These are phyloP conservation scores for Mucor sp. DNA, from an alignment of 371 early-diverging fungal species.

Conservation along the genomic window DNA sequence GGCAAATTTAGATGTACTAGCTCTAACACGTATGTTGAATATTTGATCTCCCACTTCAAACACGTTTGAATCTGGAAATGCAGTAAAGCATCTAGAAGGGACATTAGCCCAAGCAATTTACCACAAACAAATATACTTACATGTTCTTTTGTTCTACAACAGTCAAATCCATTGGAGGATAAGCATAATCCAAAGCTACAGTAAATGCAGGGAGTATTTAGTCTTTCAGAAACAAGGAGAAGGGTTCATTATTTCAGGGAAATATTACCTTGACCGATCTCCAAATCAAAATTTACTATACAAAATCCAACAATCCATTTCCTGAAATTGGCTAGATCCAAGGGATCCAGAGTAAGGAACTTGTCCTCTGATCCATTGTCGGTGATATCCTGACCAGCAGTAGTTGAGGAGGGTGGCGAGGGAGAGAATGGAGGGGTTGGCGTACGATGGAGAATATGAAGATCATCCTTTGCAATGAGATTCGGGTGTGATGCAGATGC, in stretches of 20 bases:
- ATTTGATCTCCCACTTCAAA: constrained; percentile 91
- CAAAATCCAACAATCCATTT: constrained; percentile 90
- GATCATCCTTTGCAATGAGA: constrained; percentile 18
- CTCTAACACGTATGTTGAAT: constrained; percentile 86
- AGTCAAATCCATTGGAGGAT: constrained; percentile 81
- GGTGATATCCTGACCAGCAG: constrained; percentile 36
- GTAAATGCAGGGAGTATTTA: background rate
- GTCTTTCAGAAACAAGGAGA: background rate
- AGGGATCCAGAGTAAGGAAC: constrained; percentile 37
- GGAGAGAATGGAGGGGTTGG: constrained; percentile 10
- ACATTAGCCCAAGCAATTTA: background rate
- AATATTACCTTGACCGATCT: constrained; percentile 79
- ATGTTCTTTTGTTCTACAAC: constrained; percentile 81
- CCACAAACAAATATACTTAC: constrained; percentile 34
- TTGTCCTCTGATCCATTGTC: constrained; percentile 26
- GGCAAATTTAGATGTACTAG: constrained; percentile 59
- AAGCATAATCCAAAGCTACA: constrained; percentile 79
- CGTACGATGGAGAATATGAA: constrained; percentile 1
- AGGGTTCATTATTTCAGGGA: background rate
- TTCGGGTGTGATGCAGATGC: constrained; percentile 35
- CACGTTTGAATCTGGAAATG: constrained; percentile 95
- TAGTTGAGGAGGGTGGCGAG: background rate
- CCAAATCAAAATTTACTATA: constrained; percentile 93
- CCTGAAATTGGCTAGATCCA: constrained; percentile 58
- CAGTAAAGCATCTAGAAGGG: constrained; percentile 78